Percentiles rank a stretch among this genome's conserved stretches.
Evolutionary conservation across 2,329 filamentous ascomycete genomes (phyloP).

Genomic region (Penicillium decumbens): DNA sequence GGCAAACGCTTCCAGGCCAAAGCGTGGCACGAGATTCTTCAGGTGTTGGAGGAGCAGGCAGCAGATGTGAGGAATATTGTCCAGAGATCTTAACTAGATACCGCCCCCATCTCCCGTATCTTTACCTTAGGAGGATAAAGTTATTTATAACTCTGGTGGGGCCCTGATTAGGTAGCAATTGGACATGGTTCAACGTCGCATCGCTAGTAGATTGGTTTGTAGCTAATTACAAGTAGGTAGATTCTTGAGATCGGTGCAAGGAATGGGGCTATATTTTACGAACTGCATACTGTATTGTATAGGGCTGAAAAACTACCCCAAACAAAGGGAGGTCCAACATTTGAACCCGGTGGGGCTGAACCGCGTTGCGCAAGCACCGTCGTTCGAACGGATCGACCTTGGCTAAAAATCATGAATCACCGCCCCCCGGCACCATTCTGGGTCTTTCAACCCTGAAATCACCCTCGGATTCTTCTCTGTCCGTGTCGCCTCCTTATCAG

Average conservation of each 20-base stretch:
- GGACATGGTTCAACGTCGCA: neutral
- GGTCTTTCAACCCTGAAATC: slow-evolving; percentile 3
- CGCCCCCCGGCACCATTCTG: slow-evolving; percentile 26
- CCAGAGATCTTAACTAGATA: neutral
- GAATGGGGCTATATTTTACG: no score
- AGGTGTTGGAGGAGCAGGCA: slow-evolving; percentile 27
- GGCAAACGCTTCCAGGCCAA: slow-evolving; percentile 36
- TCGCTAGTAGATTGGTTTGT: no score
- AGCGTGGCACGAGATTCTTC: slow-evolving; percentile 42
- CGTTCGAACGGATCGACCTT: neutral
- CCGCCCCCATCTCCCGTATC: slow-evolving; percentile 7
- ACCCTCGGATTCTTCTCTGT: slow-evolving; percentile 4
- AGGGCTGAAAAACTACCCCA: neutral
- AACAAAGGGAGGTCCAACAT: neutral
- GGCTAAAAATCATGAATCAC: slow-evolving; percentile 16
- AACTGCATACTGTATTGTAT: neutral
- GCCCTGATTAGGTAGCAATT: neutral
- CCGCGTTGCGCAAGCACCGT: neutral
- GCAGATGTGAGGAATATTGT: slow-evolving; percentile 17
- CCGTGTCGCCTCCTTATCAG: neutral
- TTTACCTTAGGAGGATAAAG: neutral
- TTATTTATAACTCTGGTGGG: slow-evolving; percentile 2
- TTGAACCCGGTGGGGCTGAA: neutral
- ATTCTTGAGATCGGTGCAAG: no score
- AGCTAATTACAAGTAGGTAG: neutral